A percentile compares a stretch with the other conserved stretches of the same genome.
phyloP scores from a whole-genome alignment of 208 protist species.

The Wallacemonas sp. region DNA sequence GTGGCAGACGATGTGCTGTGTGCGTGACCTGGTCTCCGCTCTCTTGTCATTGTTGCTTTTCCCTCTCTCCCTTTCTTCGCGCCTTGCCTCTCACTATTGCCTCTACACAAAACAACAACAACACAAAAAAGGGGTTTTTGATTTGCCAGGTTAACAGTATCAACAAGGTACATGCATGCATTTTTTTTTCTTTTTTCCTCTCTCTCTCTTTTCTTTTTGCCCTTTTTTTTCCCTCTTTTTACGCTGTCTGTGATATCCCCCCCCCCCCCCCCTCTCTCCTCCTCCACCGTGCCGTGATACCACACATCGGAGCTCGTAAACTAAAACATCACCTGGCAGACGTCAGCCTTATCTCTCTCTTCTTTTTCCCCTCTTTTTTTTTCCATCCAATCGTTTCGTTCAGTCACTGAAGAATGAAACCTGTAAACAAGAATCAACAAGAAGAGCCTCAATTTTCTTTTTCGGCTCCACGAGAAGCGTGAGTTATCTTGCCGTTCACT shows the following conservation, averaged over 20 bases:
- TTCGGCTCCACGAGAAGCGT: too few species aligned
- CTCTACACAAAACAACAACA: not conserved
- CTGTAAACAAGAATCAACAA: slow-evolving; percentile 12
- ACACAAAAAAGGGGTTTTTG: not conserved
- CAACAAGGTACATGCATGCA: too few species aligned
- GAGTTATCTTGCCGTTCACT: too few species aligned
- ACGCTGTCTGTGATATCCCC: not conserved
- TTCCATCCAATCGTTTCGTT: slow-evolving; percentile 1
- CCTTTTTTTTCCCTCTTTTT: slow-evolving; percentile 16
- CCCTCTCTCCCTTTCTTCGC: not conserved
- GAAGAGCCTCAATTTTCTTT: not conserved
- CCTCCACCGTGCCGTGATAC: not conserved
- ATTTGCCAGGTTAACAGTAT: too few species aligned
- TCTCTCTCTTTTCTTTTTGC: not conserved
- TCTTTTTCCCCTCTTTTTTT: slow-evolving; percentile 10
- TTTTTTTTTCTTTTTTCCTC: not conserved
- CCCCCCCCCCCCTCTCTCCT: too few species aligned
- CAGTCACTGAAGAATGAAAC: not conserved
- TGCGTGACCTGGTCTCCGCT: too few species aligned
- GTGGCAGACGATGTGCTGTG: too few species aligned
- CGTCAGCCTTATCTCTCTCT: too few species aligned
- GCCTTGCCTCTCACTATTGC: not conserved
- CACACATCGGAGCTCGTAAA: not conserved
- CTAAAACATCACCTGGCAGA: not conserved
- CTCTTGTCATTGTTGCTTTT: not conserved